Evolutionary conservation across 805 yeast species (phyloP), one percentile per base, ranked within the genome.

Genomic region (Kluyveromyces nonfermentans): DNA sequence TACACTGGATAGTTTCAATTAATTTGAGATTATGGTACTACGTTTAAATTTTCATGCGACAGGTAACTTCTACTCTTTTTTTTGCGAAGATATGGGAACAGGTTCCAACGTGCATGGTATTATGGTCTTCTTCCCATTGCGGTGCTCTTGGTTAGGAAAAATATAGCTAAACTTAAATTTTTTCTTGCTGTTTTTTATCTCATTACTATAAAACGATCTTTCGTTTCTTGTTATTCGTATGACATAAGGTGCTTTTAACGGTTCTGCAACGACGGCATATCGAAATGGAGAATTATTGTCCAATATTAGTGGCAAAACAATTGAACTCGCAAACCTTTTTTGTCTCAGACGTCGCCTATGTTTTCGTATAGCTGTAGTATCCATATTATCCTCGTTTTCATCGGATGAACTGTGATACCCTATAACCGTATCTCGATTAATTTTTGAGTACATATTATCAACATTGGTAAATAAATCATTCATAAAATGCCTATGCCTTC

Each of bases 371-470:
- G 53, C 48, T 16, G 50, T 50, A 3, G 44, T 43, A 8, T 42
- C 39, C 43, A 54, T 48, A n/a, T 40, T 37, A 14, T 53, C 53
- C 41, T 59, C 64, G 17, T 59, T 64, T 40, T 59, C 64, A 41
- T 60, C 64, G 2, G 64, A 54, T 1, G 64, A 57, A 41, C 61
- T 57, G 18, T 53, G 52, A 37, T 60, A 60, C 20, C 51, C 53
- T 1, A 48, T 35, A 7, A 57, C 36, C 12, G 45, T 40, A 15
- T 43, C 46, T 41, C 57, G 49, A 42, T 59, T 58, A 7, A 58
- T 37, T 21, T 45, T 46, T 17, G 46, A 47, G 33, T 57, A 57
- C n/a, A 57, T 40, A 17, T 47, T 46, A 3, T 48, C 30, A 47
- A 52, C 44, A 22, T 54, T 50, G 35, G 43, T 37, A 7, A 44